phyloP scores from a whole-genome alignment of 345 rosid species.

The Citrus medica region DNA sequence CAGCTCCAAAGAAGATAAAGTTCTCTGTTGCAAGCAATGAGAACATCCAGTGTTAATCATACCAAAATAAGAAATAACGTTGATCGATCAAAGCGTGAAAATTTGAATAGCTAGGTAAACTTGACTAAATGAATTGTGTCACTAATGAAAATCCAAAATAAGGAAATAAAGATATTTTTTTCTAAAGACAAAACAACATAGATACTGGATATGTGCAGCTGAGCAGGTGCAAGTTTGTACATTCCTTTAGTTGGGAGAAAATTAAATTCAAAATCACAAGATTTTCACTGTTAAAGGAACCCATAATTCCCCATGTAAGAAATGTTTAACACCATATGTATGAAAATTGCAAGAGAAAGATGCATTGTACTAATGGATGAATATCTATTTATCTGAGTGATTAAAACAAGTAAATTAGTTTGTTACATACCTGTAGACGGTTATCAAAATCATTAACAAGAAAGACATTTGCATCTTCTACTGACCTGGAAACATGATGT shows the following conservation, averaged over 20 bases:
- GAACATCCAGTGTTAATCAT: conserved; percentile 8
- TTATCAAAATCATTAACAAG: conserved; percentile 84
- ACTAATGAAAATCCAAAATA: neutral
- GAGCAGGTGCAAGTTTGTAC: neutral
- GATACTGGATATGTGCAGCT: too few relatives aligned
- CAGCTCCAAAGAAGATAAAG: conserved; percentile 89
- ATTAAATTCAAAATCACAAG: neutral
- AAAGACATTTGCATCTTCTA: conserved; percentile 87
- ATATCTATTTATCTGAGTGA: neutral
- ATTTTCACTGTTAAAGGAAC: neutral
- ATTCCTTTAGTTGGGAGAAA: neutral
- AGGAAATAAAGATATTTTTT: neutral
- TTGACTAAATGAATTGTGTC: neutral
- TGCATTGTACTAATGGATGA: neutral
- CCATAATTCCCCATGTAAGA: neutral
- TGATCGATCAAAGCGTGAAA: neutral
- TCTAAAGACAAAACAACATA: neutral
- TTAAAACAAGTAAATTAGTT: conserved; percentile 3
- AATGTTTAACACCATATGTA: neutral
- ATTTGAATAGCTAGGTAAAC: neutral
- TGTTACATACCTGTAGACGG: conserved; percentile 71
- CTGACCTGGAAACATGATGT: conserved; percentile 55
- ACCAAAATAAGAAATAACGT: neutral
- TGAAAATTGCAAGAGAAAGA: neutral
- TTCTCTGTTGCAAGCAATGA: conserved; percentile 49